Evolutionary conservation across 2,329 filamentous ascomycete genomes (phyloP).

Genomic region (Neofusicoccum laricinum): DNA sequence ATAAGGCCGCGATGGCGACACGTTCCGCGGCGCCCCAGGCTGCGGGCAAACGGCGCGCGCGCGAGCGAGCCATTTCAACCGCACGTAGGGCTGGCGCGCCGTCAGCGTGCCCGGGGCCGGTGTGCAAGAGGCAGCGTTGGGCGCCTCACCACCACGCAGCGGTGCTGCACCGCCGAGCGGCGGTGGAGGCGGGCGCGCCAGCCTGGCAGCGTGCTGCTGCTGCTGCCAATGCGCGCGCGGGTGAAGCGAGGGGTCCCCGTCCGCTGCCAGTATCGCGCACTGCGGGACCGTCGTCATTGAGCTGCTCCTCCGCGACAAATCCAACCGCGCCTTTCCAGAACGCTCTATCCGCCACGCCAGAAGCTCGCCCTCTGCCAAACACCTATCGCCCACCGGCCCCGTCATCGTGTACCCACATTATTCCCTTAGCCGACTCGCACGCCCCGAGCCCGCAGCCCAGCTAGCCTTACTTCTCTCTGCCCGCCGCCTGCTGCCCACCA

Average conservation of each 20-base stretch:
- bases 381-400: neutral
- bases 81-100: neutral
- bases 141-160: neutral
- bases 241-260: conserved; percentile 7
- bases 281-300: neutral
- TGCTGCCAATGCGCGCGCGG: conserved; percentile 1
- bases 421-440: conserved; percentile 11
- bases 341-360: conserved; percentile 3
- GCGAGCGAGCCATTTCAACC: neutral
- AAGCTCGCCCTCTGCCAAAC: neutral
- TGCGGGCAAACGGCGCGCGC: neutral
- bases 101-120: neutral
- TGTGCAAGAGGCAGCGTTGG: neutral
- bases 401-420: conserved; percentile 17
- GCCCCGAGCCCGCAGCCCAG: conserved; percentile 3
- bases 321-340: conserved; percentile 8
- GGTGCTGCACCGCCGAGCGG: neutral
- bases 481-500: neutral
- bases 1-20: conserved; percentile 5
- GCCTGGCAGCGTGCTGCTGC: neutral
- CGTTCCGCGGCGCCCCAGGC: neutral
- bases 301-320: conserved; percentile 4
- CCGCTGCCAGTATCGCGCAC: neutral
- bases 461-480: neutral
- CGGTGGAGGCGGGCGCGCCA: neutral